A percentile compares a stretch with the other conserved stretches of the same genome.
Evolutionary conservation across 805 yeast species (phyloP).

Genomic region (Torulaspora delbrueckii): DNA sequence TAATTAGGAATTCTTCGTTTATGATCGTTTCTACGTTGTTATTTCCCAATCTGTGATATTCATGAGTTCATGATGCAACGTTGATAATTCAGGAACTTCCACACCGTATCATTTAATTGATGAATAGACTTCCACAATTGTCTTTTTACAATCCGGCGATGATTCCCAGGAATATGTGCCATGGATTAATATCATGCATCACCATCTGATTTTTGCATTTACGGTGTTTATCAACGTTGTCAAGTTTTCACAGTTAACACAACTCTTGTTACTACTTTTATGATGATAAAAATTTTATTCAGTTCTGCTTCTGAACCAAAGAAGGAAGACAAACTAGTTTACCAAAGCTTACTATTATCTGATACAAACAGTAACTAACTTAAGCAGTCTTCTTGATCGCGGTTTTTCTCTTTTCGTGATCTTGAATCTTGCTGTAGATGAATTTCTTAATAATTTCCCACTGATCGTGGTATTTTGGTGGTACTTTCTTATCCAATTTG

Average conservation of each 20-base stretch:
- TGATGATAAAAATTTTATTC: slow-evolving; percentile 44
- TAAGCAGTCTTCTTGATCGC: slow-evolving; percentile 10
- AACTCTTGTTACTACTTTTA: slow-evolving; percentile 8
- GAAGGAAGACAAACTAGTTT: slow-evolving; percentile 65
- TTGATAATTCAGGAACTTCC: slow-evolving; percentile 12
- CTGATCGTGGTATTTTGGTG: slow-evolving; percentile 34
- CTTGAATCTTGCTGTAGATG: slow-evolving; percentile 39
- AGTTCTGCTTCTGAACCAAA: slow-evolving; percentile 96
- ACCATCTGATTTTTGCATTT: slow-evolving; percentile 69
- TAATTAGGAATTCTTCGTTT: slow-evolving; percentile 72
- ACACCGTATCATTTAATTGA: slow-evolving; percentile 21
- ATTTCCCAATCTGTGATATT: slow-evolving; percentile 8
- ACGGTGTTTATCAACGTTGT: slow-evolving; percentile 8
- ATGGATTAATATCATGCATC: slow-evolving; percentile 85
- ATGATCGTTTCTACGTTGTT: slow-evolving; percentile 41
- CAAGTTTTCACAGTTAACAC: neutral
- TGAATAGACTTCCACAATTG: slow-evolving; percentile 39
- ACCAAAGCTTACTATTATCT: slow-evolving; percentile 53
- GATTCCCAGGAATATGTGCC: slow-evolving; percentile 57
- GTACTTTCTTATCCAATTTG: slow-evolving; percentile 32
- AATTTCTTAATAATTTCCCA: slow-evolving; percentile 42
- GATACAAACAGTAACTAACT: slow-evolving; percentile 22
- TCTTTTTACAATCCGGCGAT: slow-evolving; percentile 38
- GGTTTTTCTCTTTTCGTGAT: slow-evolving; percentile 28
- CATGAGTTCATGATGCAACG: slow-evolving; percentile 31